These are phyloP conservation scores for Colletotrichum orbiculare DNA, from an alignment of 2,329 filamentous ascomycete species.

Conservation along the genomic window DNA sequence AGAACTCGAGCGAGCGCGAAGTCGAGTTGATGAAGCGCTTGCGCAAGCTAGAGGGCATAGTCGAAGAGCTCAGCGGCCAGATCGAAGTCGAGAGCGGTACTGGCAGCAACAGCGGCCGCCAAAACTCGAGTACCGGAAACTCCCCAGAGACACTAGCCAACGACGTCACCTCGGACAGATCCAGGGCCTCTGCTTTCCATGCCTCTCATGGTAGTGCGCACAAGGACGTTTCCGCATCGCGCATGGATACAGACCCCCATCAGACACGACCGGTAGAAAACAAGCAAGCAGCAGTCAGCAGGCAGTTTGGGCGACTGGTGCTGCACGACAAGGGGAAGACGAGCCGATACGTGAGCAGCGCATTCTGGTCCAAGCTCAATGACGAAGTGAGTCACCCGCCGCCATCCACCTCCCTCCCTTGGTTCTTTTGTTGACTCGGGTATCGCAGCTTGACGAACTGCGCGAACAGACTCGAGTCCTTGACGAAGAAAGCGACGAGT, in stretches of 20 bases:
- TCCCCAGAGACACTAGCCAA: slow-evolving; percentile 45
- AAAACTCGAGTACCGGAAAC: slow-evolving; percentile 40
- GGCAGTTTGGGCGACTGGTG: slow-evolving; percentile 74
- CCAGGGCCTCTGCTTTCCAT: not conserved
- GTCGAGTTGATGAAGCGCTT: slow-evolving; percentile 78
- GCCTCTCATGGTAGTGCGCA: not conserved
- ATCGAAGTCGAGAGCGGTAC: slow-evolving; percentile 61
- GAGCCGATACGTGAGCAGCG: slow-evolving; percentile 79
- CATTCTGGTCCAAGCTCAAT: slow-evolving; percentile 80
- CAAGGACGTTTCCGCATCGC: slow-evolving; percentile 1
- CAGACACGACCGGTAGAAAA: slow-evolving; percentile 30
- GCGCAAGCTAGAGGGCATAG: slow-evolving; percentile 79
- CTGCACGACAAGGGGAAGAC: slow-evolving; percentile 75
- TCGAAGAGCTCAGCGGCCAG: slow-evolving; percentile 75
- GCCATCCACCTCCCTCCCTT: not conserved
- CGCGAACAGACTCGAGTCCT: slow-evolving; percentile 52
- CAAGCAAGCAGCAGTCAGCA: slow-evolving; percentile 49
- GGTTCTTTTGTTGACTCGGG: slow-evolving; percentile 37
- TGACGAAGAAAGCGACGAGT: slow-evolving; percentile 65
- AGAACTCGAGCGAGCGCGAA: slow-evolving; percentile 70
- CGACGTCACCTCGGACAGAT: slow-evolving; percentile 25
- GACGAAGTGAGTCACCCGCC: slow-evolving; percentile 68
- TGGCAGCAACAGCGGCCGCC: slow-evolving; percentile 37
- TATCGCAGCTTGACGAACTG: slow-evolving; percentile 53
- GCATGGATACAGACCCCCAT: slow-evolving; percentile 37